Base-by-base conservation (phyloP, 352 stramenopile genomes). In the Globisporangium solare region DNA sequence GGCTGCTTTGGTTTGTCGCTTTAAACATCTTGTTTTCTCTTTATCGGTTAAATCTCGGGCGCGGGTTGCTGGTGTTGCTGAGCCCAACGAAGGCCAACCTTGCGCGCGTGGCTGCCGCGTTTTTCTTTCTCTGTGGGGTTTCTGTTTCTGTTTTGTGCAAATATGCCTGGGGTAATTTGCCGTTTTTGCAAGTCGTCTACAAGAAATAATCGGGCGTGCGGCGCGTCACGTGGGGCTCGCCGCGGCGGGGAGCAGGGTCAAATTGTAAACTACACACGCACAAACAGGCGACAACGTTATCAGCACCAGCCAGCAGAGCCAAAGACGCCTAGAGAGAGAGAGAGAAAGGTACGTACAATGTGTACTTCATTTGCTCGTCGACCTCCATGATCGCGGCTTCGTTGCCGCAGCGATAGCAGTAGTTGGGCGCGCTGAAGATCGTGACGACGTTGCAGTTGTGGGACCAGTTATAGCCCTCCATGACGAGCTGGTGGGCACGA, bases 341-440 rank as follows among this genome's bases (percentile, higher is more conserved):
- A n/a, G n/a, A n/a, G n/a, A n/a, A n/a, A n/a, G n/a, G n/a, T 21
- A 85, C 85, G 80, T 89, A 97, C 88, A 98, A 98, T 72, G 86
- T 96, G 63, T 97, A 97, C 57, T 96, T 84, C 82, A 98, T 94
- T 64, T 97, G 84, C 67, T 98, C 94, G 61, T 97, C 92, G 54
- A 98, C 89, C 62, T 98, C 93, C 88, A 98, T 97, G 71, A 99
- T 98, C 12, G 97, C 97, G 5, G 96, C 96, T 51, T 99, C 87
- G 71, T 99, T 99, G 22, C 96, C 96, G 68, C 96, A 99, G 48
- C 96, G 86, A 76, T 99, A 99, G 76, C 97, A 99, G 74, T 99
- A 99, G 76, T 99, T 99, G 15, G 97, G 97, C 42, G 97, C 97
- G 37, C 88, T 98, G 74, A 99, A 99, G 57, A 99, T 97, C 24